phyloP scores from a whole-genome alignment of 2,329 filamentous ascomycete species.

The Apiospora saccharicola region DNA sequence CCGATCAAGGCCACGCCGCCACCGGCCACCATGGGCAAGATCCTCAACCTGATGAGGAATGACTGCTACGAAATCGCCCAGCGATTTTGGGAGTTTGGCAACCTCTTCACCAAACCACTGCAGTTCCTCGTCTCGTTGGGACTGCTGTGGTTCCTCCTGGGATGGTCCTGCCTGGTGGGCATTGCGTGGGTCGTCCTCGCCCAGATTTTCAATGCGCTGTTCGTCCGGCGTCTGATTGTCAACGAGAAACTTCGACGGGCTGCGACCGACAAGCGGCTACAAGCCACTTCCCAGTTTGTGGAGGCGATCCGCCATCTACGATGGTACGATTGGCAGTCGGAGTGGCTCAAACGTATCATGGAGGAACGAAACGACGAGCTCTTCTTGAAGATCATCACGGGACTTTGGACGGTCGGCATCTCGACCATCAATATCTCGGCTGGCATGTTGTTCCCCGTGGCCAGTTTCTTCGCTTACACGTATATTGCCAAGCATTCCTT shows the following conservation, averaged over 20 bases:
- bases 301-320: conserved; percentile 82
- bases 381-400: conserved; percentile 68
- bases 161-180: conserved; percentile 79
- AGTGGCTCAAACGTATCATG: conserved; percentile 76
- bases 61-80: conserved; percentile 86
- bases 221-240: conserved; percentile 70
- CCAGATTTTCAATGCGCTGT: conserved; percentile 72
- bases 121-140: conserved; percentile 77
- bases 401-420: conserved; percentile 69
- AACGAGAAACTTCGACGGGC: conserved; percentile 75
- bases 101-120: conserved; percentile 78
- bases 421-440: conserved; percentile 74
- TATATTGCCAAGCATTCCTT: conserved; percentile 71
- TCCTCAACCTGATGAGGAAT: conserved; percentile 84
- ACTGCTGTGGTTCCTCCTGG: conserved; percentile 80
- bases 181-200: conserved; percentile 73
- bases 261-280: conserved; percentile 79
- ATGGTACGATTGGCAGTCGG: conserved; percentile 84
- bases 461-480: conserved; percentile 84
- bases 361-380: conserved; percentile 73
- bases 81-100: conserved; percentile 85
- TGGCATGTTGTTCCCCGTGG: conserved; percentile 78
- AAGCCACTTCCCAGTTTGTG: conserved; percentile 85
- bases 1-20: conserved; percentile 47
- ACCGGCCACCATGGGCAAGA: conserved; percentile 86